Conservation (phyloP, 2,329 filamentous ascomycete species). For the Blastomyces emzantsi region DNA sequence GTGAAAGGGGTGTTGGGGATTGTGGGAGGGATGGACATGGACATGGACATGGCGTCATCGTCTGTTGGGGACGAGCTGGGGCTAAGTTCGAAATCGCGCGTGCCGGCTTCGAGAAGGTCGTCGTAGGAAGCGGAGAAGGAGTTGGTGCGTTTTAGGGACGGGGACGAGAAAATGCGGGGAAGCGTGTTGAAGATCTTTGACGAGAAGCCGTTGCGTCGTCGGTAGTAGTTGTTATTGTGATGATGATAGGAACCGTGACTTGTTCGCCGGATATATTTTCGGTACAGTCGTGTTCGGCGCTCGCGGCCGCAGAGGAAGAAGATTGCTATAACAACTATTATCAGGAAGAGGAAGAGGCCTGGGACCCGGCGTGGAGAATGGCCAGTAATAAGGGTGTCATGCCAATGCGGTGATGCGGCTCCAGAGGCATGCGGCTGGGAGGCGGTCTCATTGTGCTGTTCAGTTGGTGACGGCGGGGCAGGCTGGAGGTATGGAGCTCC, state of each 20-base stretch:
- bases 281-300: slow-evolving; percentile 54
- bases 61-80: slow-evolving; percentile 55
- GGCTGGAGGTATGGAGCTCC: slow-evolving; percentile 28
- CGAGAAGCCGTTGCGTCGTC: slow-evolving; percentile 33
- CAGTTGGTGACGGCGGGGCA: slow-evolving; percentile 20
- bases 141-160: slow-evolving; percentile 21
- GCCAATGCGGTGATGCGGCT: slow-evolving; percentile 45
- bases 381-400: slow-evolving; percentile 54
- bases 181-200: not conserved
- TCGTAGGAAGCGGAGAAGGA: slow-evolving; percentile 53
- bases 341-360: slow-evolving; percentile 65
- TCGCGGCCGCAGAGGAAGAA: slow-evolving; percentile 76
- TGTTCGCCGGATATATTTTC: slow-evolving; percentile 40
- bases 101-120: slow-evolving; percentile 72
- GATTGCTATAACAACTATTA: slow-evolving; percentile 59
- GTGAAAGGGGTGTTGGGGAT: not conserved
- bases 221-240: slow-evolving; percentile 31
- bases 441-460: slow-evolving; percentile 26
- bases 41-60: slow-evolving; percentile 49
- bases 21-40: slow-evolving; percentile 23
- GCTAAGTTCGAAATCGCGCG: slow-evolving; percentile 66
- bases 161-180: slow-evolving; percentile 14
- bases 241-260: slow-evolving; percentile 24
- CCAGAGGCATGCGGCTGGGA: slow-evolving; percentile 18
- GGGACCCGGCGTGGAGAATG: slow-evolving; percentile 61